Percentiles rank a stretch among this genome's conserved stretches.
phyloP scores from a whole-genome alignment of 225 moss, liverwort and hornwort species.

The Rhytidiadelphus loreus region DNA sequence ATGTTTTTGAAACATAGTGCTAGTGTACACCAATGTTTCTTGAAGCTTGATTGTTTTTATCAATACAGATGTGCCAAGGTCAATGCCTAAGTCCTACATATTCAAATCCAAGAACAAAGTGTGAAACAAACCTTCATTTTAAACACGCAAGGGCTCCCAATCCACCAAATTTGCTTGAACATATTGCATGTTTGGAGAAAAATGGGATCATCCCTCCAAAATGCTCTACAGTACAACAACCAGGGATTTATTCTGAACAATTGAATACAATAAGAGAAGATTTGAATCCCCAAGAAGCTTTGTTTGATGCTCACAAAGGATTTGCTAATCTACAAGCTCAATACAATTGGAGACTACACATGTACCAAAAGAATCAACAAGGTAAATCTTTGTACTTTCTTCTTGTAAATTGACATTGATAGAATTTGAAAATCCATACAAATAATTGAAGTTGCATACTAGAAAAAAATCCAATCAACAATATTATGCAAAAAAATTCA shows the following conservation, averaged over 20 bases:
- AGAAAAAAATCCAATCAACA: not conserved
- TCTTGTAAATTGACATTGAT: too few species aligned
- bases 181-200: not conserved
- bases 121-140: not conserved
- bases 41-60: not conserved
- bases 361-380: constrained; percentile 2
- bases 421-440: too few species aligned
- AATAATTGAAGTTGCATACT: not conserved
- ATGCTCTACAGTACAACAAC: not conserved
- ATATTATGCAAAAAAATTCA: not conserved
- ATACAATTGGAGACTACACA: constrained; percentile 1
- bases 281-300: not conserved
- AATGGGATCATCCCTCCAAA: not conserved
- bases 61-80: constrained; percentile 1
- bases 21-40: not conserved
- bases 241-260: not conserved
- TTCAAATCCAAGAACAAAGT: not conserved
- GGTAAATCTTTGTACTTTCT: not conserved
- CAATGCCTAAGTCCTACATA: not conserved
- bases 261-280: not conserved
- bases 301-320: not conserved
- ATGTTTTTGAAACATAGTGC: not conserved
- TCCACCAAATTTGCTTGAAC: not conserved
- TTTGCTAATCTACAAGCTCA: not conserved
- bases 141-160: not conserved